Evolutionary conservation across 1,284 basidiomycete species (phyloP).

Genomic region (Pseudozyma thailandica): DNA sequence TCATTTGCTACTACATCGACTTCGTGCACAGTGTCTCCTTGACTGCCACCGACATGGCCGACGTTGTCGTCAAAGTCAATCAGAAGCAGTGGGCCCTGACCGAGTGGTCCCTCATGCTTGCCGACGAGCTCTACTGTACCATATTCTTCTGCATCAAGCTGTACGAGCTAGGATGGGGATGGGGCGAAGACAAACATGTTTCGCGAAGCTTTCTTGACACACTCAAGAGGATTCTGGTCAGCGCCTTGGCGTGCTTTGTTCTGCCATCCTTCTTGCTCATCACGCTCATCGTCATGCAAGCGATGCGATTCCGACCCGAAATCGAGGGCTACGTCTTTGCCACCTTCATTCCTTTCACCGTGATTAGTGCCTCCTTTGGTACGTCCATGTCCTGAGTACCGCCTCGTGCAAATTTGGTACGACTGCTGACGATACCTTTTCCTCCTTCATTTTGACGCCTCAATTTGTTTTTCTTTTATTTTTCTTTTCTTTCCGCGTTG

Average conservation of each 20-base stretch:
- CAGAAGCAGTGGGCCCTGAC: conserved; percentile 20
- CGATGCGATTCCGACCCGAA: conserved; percentile 12
- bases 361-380: conserved; percentile 27
- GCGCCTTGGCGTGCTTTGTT: conserved; percentile 28
- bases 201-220: conserved; percentile 21
- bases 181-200: conserved; percentile 35
- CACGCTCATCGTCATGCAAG: conserved; percentile 31
- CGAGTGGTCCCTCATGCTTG: conserved; percentile 36
- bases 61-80: conserved; percentile 18
- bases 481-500: not conserved
- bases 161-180: conserved; percentile 37
- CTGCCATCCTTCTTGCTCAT: conserved; percentile 28
- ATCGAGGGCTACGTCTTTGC: conserved; percentile 36
- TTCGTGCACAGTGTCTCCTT: conserved; percentile 9
- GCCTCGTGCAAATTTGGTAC: not conserved
- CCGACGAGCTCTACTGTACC: conserved; percentile 36
- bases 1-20: conserved; percentile 26
- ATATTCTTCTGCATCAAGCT: conserved; percentile 25
- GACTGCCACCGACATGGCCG: conserved; percentile 11
- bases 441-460: not conserved
- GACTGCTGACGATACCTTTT: conserved; percentile 4
- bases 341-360: conserved; percentile 9
- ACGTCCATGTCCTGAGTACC: not conserved
- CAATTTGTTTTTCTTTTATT: not conserved
- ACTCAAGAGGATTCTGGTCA: conserved; percentile 21